phyloP scores from a whole-genome alignment of 164 flowering plant genomes.

The Buxus sempervirens region DNA sequence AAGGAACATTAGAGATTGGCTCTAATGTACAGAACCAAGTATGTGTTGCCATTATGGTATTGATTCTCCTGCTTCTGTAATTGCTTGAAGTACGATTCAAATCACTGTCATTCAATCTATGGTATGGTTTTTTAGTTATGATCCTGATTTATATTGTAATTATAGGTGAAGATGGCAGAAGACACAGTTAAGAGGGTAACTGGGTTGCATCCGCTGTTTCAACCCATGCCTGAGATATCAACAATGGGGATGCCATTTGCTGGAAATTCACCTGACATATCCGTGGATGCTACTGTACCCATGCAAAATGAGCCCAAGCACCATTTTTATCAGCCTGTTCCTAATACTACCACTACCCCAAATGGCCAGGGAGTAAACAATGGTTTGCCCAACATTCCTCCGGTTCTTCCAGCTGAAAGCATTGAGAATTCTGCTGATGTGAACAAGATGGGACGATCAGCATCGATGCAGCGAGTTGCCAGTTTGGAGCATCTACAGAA shows the following conservation, averaged over 20 bases:
- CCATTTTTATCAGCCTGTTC: slow-evolving; percentile 41
- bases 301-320: slow-evolving; percentile 53
- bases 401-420: slow-evolving; percentile 30
- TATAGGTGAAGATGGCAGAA: slow-evolving; percentile 95
- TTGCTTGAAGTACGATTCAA: background rate
- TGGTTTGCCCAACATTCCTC: slow-evolving; percentile 35
- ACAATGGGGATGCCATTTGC: slow-evolving; percentile 43
- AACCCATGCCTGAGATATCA: slow-evolving; percentile 64
- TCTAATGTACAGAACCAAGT: no score
- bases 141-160: slow-evolving; percentile 3
- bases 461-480: slow-evolving; percentile 63
- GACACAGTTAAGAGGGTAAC: slow-evolving; percentile 82
- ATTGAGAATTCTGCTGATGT: slow-evolving; percentile 26
- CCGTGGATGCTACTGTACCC: slow-evolving; percentile 70
- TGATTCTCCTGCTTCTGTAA: no score
- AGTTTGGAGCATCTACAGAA: slow-evolving; percentile 76
- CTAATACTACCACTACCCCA: slow-evolving; percentile 16
- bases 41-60: no score
- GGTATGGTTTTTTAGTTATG: no score
- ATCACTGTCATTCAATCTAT: background rate
- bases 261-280: slow-evolving; percentile 57
- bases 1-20: no score
- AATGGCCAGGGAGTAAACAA: slow-evolving; percentile 36
- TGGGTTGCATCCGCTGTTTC: slow-evolving; percentile 68
- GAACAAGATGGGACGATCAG: slow-evolving; percentile 45